A percentile compares a stretch with the other conserved stretches of the same genome.
phyloP scores from a whole-genome alignment of 352 stramenopile species.

The Pythium angustatum region DNA sequence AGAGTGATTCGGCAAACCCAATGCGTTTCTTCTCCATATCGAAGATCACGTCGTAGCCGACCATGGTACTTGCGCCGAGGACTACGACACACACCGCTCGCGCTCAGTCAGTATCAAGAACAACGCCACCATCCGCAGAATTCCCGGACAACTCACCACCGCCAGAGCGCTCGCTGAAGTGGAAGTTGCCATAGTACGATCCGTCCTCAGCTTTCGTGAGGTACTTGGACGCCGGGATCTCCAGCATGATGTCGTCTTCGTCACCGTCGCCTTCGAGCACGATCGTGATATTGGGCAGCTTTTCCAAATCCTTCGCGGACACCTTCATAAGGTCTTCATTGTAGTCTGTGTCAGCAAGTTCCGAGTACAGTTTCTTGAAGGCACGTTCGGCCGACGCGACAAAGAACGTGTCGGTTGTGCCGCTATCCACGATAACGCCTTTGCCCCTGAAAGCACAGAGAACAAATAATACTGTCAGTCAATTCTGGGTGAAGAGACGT shows the following conservation, averaged over 20 bases:
- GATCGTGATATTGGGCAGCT: conserved; percentile 67
- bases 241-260: conserved; percentile 59
- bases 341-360: conserved; percentile 52
- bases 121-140: background rate
- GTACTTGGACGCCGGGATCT: conserved; percentile 68
- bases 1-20: conserved; percentile 74
- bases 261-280: conserved; percentile 52
- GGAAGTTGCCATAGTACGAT: conserved; percentile 67
- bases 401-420: conserved; percentile 87
- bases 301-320: conserved; percentile 36
- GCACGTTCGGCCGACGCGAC: conserved; percentile 39
- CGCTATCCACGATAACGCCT: conserved; percentile 85
- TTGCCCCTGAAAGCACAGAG: conserved; percentile 35
- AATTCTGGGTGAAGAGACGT: no score
- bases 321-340: conserved; percentile 60
- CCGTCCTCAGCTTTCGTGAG: conserved; percentile 51
- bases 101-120: background rate
- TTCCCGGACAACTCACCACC: conserved; percentile 43
- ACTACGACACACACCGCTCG: conserved; percentile 38
- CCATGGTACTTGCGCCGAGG: conserved; percentile 75
- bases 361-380: conserved; percentile 58
- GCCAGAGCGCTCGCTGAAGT: conserved; percentile 78
- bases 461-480: no score
- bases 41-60: conserved; percentile 87
- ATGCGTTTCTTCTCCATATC: conserved; percentile 74